phyloP scores from a whole-genome alignment of 2,329 filamentous ascomycete genomes.

The Paecilomyces formosus region DNA sequence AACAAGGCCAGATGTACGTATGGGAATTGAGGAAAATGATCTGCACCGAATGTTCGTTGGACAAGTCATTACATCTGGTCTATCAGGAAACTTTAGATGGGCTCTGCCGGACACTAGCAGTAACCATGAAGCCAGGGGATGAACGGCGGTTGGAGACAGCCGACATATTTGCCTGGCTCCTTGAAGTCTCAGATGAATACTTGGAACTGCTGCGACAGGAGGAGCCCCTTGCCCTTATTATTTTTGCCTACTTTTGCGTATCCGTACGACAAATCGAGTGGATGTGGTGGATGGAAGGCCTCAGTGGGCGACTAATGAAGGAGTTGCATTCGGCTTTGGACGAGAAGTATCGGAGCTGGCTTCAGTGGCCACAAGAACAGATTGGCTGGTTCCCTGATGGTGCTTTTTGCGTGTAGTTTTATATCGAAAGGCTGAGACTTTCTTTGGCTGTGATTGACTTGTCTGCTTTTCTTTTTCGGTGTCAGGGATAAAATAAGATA shows the following conservation, averaged over 20 bases:
- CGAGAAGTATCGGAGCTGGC: constrained; percentile 13
- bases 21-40: constrained; percentile 8
- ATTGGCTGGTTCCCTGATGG: constrained; percentile 25
- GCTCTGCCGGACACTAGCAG: constrained; percentile 6
- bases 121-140: constrained; percentile 2
- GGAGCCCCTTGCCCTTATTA: constrained; percentile 12
- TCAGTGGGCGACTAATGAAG: constrained; percentile 10
- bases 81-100: constrained; percentile 11
- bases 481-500: background rate
- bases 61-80: background rate
- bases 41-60: constrained; percentile 1
- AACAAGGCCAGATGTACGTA: constrained; percentile 4
- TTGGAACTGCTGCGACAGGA: constrained; percentile 8
- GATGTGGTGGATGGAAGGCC: constrained; percentile 19
- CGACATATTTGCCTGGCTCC: constrained; percentile 16
- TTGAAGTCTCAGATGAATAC: constrained; percentile 13
- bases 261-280: constrained; percentile 13
- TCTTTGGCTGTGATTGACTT: background rate
- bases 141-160: constrained; percentile 9
- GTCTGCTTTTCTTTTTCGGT: background rate
- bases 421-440: background rate
- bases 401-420: background rate
- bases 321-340: constrained; percentile 12
- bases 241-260: constrained; percentile 16
- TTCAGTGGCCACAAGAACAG: constrained; percentile 16